Evolutionary conservation across 2,329 filamentous ascomycete genomes (phyloP), one percentile per base, ranked within the genome.

Genomic region (Xylaria sp.): DNA sequence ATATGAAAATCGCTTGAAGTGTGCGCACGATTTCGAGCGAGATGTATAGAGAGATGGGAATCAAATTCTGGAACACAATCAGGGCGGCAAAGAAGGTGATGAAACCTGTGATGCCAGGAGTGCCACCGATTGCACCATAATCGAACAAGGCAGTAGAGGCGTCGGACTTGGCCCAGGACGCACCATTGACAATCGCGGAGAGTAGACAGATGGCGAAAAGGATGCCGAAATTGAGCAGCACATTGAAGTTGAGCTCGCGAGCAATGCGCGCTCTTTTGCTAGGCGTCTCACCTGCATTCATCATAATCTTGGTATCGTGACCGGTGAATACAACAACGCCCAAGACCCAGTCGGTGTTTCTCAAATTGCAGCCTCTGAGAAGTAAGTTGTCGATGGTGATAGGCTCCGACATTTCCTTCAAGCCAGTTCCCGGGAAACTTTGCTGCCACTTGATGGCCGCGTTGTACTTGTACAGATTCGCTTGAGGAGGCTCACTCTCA

Each of bases 301-400:
- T 89, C 94, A 99, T 99, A 73, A 97, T 97, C 78, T 97, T 99
- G 39, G 93, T 96, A 73, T 99, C 93, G 70, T 92, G 87, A 39
- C 94, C 94, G 11, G 94, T 97, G 76, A 96, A 99, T 16, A 96
- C 80, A 54, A 97, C 93, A 2, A 99, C 83, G 56, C 92, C 94
- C 4, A 99, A 82, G 57, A 92, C 83, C 94, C 94, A 99, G 71
- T 97, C 92, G 0, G 94, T 99, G 73, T 97, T 99, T 65, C 92
- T 86, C 53, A 99, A 76, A 67, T 92, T 95, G 76, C 92, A 96
- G 58, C 94, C 94, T 79, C 94, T 89, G 50, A 99, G 85, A 35
- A 99, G 83, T 64, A 97, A 76, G 71, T 99, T 99, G 80, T 97
- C 96, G 74, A 99, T 97, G 4, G 87, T 87, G 59, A 99, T 89